These are phyloP conservation scores for Ruellia speciosa DNA, from an alignment of 305 asterid species.

Conservation along the genomic window DNA sequence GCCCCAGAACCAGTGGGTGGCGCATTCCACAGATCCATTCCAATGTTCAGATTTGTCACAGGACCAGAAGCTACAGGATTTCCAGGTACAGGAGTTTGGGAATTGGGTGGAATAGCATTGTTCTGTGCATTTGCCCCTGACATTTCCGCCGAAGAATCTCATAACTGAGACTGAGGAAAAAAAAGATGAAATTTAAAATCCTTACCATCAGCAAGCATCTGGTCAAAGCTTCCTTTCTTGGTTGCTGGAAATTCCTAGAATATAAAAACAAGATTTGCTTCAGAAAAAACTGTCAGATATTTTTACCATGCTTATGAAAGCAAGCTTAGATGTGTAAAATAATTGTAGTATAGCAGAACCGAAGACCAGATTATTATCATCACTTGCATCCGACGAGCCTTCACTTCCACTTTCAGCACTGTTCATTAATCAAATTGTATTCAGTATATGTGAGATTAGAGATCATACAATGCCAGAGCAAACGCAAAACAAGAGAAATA, in stretches of 20 bases:
- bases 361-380: slow-evolving; percentile 61
- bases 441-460: slow-evolving; percentile 21
- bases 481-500: slow-evolving; percentile 5
- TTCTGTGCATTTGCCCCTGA: slow-evolving; percentile 77
- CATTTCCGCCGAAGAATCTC: slow-evolving; percentile 20
- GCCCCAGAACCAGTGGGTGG: slow-evolving; percentile 59
- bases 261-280: slow-evolving; percentile 18
- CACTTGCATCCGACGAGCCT: slow-evolving; percentile 80
- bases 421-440: slow-evolving; percentile 27
- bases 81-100: slow-evolving; percentile 54
- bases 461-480: slow-evolving; percentile 1
- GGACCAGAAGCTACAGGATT: slow-evolving; percentile 60
- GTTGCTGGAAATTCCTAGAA: slow-evolving; percentile 56
- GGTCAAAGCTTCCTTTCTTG: slow-evolving; percentile 90
- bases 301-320: no score
- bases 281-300: slow-evolving; percentile 17
- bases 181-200: slow-evolving; percentile 14
- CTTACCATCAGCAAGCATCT: slow-evolving; percentile 95
- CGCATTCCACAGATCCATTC: slow-evolving; percentile 88
- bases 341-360: slow-evolving; percentile 1
- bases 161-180: slow-evolving; percentile 11
- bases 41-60: slow-evolving; percentile 71
- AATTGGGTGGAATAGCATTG: slow-evolving; percentile 36
- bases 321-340: background rate
- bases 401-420: slow-evolving; percentile 91